Percentiles rank a stretch among this genome's conserved stretches.
These are phyloP conservation scores for Prunus yedoensis DNA, from an alignment of 331 rosid species.

Conservation along the genomic window DNA sequence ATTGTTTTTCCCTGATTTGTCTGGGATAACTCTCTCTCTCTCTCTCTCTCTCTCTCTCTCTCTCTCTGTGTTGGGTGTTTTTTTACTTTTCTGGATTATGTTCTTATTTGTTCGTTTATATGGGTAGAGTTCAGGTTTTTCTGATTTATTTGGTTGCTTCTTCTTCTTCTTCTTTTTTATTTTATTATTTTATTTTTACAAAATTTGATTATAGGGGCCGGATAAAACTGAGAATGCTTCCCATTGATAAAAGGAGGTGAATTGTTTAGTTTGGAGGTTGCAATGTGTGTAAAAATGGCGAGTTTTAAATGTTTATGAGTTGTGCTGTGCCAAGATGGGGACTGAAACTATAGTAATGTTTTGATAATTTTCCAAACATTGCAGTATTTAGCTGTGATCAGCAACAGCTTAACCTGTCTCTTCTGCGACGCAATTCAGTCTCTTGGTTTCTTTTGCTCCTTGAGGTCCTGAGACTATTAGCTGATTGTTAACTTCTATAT, in stretches of 20 bases:
- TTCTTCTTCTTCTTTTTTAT: not conserved
- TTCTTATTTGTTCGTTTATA: not conserved
- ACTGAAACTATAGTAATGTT: not conserved
- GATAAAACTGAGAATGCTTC: not conserved
- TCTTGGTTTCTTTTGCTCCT: not conserved
- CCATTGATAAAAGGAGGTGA: not conserved
- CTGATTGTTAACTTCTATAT: slow-evolving; percentile 14
- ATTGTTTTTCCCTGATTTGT: not conserved
- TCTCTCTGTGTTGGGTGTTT: slow-evolving; percentile 1
- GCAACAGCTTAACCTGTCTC: not conserved
- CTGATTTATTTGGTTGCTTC: not conserved
- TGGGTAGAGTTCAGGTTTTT: not conserved
- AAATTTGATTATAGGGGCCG: not conserved
- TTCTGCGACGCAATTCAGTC: not conserved
- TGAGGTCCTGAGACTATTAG: not conserved
- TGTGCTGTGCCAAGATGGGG: not conserved
- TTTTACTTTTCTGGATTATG: not conserved
- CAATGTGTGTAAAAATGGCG: not conserved
- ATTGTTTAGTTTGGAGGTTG: not conserved
- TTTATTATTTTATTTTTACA: not conserved
- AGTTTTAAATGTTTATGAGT: not conserved
- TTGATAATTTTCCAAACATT: not conserved
- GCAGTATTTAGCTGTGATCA: slow-evolving; percentile 8
- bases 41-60: too few species aligned
- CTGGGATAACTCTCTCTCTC: not conserved